phyloP scores from a whole-genome alignment of 2,329 filamentous ascomycete genomes.

The Cordyceps cicadae region DNA sequence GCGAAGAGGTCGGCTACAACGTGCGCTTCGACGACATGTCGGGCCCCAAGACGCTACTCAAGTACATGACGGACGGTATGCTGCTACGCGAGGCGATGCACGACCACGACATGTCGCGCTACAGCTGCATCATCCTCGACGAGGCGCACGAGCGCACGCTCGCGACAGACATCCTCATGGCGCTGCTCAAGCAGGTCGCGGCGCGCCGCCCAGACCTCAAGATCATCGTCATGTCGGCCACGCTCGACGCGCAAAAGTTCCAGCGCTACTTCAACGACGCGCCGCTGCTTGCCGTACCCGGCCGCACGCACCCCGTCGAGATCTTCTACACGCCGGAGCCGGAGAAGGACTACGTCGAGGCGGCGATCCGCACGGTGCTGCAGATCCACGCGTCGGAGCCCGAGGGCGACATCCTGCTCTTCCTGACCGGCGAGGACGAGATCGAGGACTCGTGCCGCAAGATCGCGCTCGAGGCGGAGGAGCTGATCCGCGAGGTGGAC shows the following conservation, averaged over 20 bases:
- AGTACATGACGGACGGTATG: conserved; percentile 99
- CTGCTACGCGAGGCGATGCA: conserved; percentile 93
- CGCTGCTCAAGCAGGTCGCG: conserved; percentile 84
- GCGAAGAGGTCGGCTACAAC: conserved; percentile 94
- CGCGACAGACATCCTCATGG: conserved; percentile 96
- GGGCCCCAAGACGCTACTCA: conserved; percentile 77
- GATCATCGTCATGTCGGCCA: conserved; percentile 98
- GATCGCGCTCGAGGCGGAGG: conserved; percentile 82
- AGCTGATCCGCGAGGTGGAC: conserved; percentile 84
- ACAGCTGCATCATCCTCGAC: conserved; percentile 96
- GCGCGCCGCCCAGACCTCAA: conserved; percentile 79
- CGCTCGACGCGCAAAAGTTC: conserved; percentile 94
- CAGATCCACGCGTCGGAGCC: conserved; percentile 92
- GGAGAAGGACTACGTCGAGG: conserved; percentile 94
- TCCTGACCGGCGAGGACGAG: conserved; percentile 95
- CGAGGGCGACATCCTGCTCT: conserved; percentile 88
- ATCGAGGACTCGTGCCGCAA: conserved; percentile 95
- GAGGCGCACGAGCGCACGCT: conserved; percentile 97
- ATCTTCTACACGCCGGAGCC: conserved; percentile 98
- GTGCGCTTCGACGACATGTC: conserved; percentile 98
- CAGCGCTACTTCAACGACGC: conserved; percentile 95
- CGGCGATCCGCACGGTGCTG: conserved; percentile 84
- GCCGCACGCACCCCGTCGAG: conserved; percentile 91
- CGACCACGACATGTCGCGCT: conserved; percentile 82
- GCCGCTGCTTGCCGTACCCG: conserved; percentile 85